Base-by-base conservation (phyloP, 2,329 filamentous ascomycete species). In the Alternaria sp. region DNA sequence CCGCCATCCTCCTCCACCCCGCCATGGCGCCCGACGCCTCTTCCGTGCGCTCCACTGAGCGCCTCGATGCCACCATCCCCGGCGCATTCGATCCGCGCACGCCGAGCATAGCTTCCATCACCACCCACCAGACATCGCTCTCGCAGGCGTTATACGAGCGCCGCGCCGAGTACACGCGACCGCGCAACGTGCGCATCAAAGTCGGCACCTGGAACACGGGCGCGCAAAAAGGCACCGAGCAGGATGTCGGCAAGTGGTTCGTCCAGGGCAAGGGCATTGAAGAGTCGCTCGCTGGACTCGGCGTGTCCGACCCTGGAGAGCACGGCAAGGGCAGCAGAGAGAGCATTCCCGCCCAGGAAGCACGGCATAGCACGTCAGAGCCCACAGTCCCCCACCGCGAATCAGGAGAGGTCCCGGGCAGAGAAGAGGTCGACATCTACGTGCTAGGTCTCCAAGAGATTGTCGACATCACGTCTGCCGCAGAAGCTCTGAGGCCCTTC, bases 171-270 rank as follows among this genome's bases (percentile, higher is more conserved):
- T 99, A 94, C 78, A 90, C 91, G 25, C 88, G 89, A 40, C 87
- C 89, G 46, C 90, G 90, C 77, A 87, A 87, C 54, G 88, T 97
- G 70, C 90, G 90, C 68, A 87, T 99, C 79, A 97, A 97, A 81
- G 86, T 99, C 55, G 96, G 95, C 45, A 91, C 92, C 0, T 99
- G 96, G 96, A 99, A 99, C 80, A 93, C 97, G 15, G 96, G 93
- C 5, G 90, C 91, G 1, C 90, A 91, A 68, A 89, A 92, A 12
- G 93, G 92, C 23, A 93, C 93, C 0, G 93, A 97, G 79, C 92
- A 93, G 69, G 96, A 98, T 76, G 83, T 99, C 6, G 91, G 89
- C 8, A 88, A 87, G 30, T 99, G 96, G 96, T 97, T 99, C 77
- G 86, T 96, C 8, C 85, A 89, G 11, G 92, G 91, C 15, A 88